Base-by-base conservation (phyloP, 2,329 filamentous ascomycete genomes). In the Dothistroma septosporum region DNA sequence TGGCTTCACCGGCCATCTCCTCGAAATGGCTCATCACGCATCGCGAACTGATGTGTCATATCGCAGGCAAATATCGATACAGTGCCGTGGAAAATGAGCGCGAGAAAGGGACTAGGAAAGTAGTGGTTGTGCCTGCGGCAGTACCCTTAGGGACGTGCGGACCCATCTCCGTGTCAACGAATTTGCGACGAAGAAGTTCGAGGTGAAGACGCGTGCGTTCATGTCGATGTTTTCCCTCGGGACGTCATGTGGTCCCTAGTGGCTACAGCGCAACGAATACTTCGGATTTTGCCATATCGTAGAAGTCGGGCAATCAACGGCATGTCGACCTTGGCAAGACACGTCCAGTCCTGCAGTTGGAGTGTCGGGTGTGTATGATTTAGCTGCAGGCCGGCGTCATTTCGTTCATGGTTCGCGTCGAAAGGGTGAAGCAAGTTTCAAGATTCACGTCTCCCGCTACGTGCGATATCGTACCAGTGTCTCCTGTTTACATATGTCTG, bases 1-100 rank as follows among this genome's bases (percentile, higher is more conserved):
- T 46, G 60, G 53, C 58, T 33, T 63, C 58, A 59, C 31, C 61
- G 53, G 58, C 28, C 32, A 24, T 28, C 19, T 54, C 60, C 31
- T 57, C 59, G 33, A 59, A 58, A 21, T 41, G 50, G 62, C 46
- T 64, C 62, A 64, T 62, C 44, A 52, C 53, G 56, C 60, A 62
- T 61, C 46, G 37, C 53, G 55, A 57, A 10, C 21, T 12, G 14
- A 9, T 22, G 16, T 16, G 53, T 35, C 55, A 63, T 59, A 24
- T 16, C 24, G 37, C 33, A 24, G 24, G 41, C 35, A 28, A 24
- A 8, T 21, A n/a, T n/a, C n/a, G 12, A 21, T 44, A 4, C 1
- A n/a, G 8, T 44, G 41, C 41, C 4, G 14, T 11, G 21, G 12
- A 12, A 21, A 8, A 19, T 50, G 19, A 21, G 22, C 24, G 21